Conservation (phyloP, 768 basidiomycete species). For the Pulveroboletus frians region DNA sequence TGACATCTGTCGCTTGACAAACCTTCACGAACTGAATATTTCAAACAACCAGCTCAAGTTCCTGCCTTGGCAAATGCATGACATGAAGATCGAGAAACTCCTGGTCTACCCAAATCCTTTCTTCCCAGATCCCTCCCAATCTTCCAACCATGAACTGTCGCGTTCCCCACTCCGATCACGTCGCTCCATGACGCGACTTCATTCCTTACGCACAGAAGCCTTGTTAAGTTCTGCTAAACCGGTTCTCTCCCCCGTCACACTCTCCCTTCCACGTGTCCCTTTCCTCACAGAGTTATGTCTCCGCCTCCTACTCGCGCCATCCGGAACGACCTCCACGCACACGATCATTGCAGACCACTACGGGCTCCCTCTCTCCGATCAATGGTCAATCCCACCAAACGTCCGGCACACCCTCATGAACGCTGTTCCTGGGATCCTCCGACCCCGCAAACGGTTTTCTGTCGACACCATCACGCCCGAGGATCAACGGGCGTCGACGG, state of each 20-base stretch:
- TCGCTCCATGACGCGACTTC: conserved; percentile 12
- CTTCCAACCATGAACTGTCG: neutral
- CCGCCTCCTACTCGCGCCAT: conserved; percentile 33
- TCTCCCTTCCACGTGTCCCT: conserved; percentile 20
- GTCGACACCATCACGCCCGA: conserved; percentile 3
- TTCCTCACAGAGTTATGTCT: conserved; percentile 36
- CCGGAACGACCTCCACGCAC: conserved; percentile 1
- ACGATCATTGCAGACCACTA: conserved; percentile 23
- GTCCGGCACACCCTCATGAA: conserved; percentile 24
- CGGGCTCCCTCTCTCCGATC: conserved; percentile 28
- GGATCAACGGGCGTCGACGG: neutral
- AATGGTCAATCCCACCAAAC: conserved; percentile 22
- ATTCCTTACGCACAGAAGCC: conserved; percentile 7
- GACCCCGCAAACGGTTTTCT: conserved; percentile 20
- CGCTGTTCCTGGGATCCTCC: conserved; percentile 28
- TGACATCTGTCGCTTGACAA: conserved; percentile 50
- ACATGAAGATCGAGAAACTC: conserved; percentile 48
- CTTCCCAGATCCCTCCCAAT: conserved; percentile 30
- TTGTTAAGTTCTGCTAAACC: neutral
- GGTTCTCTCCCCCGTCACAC: conserved; percentile 18
- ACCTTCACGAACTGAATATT: conserved; percentile 57
- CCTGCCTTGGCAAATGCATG: conserved; percentile 61
- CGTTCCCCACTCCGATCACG: conserved; percentile 4
- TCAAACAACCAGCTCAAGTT: conserved; percentile 53
- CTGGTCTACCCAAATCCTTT: conserved; percentile 59